Percentiles rank a stretch among this genome's conserved stretches.
Evolutionary conservation across 192 early-diverging fungal genomes (phyloP).

Genomic region (Coemansia sp.): DNA sequence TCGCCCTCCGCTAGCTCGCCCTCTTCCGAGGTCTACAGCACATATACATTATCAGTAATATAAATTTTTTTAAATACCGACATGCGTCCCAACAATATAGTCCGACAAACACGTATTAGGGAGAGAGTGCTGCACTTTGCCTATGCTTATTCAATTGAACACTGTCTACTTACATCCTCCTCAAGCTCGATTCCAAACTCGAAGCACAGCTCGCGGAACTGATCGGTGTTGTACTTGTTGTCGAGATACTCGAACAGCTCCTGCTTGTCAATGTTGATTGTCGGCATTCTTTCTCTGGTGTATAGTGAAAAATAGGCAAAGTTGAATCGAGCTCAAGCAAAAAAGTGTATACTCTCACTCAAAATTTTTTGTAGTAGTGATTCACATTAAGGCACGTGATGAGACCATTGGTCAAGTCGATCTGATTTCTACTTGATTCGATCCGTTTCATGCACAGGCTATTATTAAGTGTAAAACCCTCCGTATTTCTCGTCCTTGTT

Average conservation of each 20-base stretch:
- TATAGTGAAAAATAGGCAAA: slow-evolving; percentile 3
- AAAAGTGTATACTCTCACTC: not conserved
- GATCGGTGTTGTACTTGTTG: slow-evolving; percentile 66
- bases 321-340: slow-evolving; percentile 1
- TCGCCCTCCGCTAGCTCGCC: slow-evolving; percentile 51
- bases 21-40: slow-evolving; percentile 30
- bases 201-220: slow-evolving; percentile 98
- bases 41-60: not conserved
- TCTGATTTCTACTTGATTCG: too few relatives aligned
- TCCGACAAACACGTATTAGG: too few relatives aligned
- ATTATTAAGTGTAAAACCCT: too few relatives aligned
- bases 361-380: slow-evolving; percentile 16
- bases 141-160: slow-evolving; percentile 65
- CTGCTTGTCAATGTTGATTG: slow-evolving; percentile 91
- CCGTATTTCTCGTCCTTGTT: too few relatives aligned
- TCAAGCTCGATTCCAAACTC: slow-evolving; percentile 99
- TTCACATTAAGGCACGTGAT: slow-evolving; percentile 9
- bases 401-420: not conserved
- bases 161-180: slow-evolving; percentile 82
- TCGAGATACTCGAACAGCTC: slow-evolving; percentile 81
- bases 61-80: not conserved
- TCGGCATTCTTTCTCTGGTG: slow-evolving; percentile 73
- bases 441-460: not conserved
- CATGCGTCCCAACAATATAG: not conserved
- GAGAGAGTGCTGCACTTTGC: slow-evolving; percentile 30